phyloP scores from a whole-genome alignment of 2,329 filamentous ascomycete genomes.

The Colletotrichum destructivum region DNA sequence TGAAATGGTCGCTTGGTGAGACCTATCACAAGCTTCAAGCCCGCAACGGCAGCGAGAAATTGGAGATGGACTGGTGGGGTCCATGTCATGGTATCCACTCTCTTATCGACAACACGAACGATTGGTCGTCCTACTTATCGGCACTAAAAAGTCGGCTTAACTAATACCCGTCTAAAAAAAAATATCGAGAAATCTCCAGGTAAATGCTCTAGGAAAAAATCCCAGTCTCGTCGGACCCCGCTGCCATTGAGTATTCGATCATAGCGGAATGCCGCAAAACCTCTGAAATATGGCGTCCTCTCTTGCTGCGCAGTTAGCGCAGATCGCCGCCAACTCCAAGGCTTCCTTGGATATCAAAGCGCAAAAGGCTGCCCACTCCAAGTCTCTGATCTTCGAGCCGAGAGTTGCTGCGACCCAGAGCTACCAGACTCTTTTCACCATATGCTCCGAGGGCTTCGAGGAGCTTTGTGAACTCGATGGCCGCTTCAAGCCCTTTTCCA shows the following conservation, averaged over 20 bases:
- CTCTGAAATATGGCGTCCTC: slow-evolving; percentile 78
- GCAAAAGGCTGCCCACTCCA: slow-evolving; percentile 91
- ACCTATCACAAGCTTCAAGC: background rate
- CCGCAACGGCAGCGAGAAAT: background rate
- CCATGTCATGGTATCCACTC: background rate
- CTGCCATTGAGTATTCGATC: slow-evolving; percentile 43
- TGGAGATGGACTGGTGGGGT: slow-evolving; percentile 19
- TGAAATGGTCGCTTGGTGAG: too few species aligned
- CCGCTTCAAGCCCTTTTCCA: slow-evolving; percentile 81
- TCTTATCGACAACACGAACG: slow-evolving; percentile 25
- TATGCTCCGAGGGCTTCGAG: slow-evolving; percentile 91
- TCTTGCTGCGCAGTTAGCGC: slow-evolving; percentile 93
- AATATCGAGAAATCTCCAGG: slow-evolving; percentile 47
- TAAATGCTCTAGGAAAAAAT: slow-evolving; percentile 28
- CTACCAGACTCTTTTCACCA: slow-evolving; percentile 88
- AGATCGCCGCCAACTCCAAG: slow-evolving; percentile 91
- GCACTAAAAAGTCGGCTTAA: slow-evolving; percentile 39
- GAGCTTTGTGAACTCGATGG: slow-evolving; percentile 91
- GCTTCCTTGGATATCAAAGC: slow-evolving; percentile 93
- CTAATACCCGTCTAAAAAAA: slow-evolving; percentile 47
- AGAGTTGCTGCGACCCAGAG: slow-evolving; percentile 88
- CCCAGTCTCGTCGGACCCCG: slow-evolving; percentile 25
- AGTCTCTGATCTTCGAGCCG: slow-evolving; percentile 94
- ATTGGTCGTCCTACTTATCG: slow-evolving; percentile 47
- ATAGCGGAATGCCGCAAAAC: slow-evolving; percentile 41